phyloP scores from a whole-genome alignment of 805 yeast species.

The Vanderwaltozyma verrucispora region DNA sequence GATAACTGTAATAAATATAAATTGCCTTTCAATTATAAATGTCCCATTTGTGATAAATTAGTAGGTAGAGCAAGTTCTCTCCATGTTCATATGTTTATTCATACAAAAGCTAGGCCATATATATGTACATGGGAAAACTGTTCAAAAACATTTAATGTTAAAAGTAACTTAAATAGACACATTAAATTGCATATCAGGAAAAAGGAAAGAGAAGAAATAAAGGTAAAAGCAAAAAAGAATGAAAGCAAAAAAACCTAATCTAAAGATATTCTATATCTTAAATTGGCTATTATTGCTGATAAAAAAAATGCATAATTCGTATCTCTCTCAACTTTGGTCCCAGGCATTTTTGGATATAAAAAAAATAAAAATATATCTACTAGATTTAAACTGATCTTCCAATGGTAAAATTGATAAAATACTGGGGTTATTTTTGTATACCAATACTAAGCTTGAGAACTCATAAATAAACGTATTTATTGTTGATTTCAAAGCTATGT shows the following conservation, averaged over 20 bases:
- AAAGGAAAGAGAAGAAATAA: not conserved
- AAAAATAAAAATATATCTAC: no score
- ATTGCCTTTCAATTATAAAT: conserved; percentile 22
- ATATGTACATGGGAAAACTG: conserved; percentile 51
- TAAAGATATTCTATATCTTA: no score
- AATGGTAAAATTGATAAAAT: no score
- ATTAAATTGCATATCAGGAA: conserved; percentile 43
- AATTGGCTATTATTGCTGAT: no score
- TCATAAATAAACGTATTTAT: no score
- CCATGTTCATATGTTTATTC: conserved; percentile 65
- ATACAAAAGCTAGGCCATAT: conserved; percentile 64
- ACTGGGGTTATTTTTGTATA: no score
- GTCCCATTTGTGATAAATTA: conserved; percentile 49
- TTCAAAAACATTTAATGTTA: conserved; percentile 55
- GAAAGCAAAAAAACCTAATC: not conserved
- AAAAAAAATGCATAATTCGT: no score
- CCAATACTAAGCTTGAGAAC: no score
- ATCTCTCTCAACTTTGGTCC: no score
- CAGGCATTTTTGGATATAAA: no score
- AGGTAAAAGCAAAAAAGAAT: conserved; percentile 3
- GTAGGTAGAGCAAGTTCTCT: conserved; percentile 72
- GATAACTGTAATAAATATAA: not conserved
- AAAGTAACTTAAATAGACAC: conserved; percentile 72
- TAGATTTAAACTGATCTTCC: no score
- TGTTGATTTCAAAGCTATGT: no score